Conservation (phyloP, 768 basidiomycete genomes). For the Lentinula detonsa region DNA sequence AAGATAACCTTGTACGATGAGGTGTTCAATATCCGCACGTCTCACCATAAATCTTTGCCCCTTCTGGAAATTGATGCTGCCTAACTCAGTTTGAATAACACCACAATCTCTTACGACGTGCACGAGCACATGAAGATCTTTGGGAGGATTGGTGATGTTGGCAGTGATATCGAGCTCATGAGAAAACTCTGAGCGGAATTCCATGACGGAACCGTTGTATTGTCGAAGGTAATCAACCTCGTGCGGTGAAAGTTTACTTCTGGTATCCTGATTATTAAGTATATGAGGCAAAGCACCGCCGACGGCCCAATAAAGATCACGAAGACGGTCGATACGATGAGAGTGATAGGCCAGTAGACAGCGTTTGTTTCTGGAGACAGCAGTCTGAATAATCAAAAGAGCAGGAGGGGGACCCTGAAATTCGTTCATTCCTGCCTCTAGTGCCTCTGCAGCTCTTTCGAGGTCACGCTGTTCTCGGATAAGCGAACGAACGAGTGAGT, state of each 20-base stretch:
- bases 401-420: conserved; percentile 48
- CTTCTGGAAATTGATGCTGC: conserved; percentile 84
- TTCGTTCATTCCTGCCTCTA: conserved; percentile 22
- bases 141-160: conserved; percentile 76
- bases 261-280: conserved; percentile 57
- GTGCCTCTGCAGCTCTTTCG: conserved; percentile 46
- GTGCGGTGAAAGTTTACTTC: conserved; percentile 70
- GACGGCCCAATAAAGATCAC: conserved; percentile 84
- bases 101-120: conserved; percentile 87
- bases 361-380: conserved; percentile 91
- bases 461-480: conserved; percentile 91
- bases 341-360: conserved; percentile 90
- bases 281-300: conserved; percentile 86
- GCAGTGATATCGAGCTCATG: conserved; percentile 86
- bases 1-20: conserved; percentile 90
- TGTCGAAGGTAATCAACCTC: conserved; percentile 81
- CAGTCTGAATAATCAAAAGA: conserved; percentile 82
- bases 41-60: conserved; percentile 89
- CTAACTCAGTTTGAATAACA: conserved; percentile 86
- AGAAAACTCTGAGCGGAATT: conserved; percentile 79
- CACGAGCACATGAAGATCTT: conserved; percentile 85
- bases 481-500: conserved; percentile 77
- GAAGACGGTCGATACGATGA: conserved; percentile 77
- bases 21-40: conserved; percentile 85
- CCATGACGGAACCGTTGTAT: conserved; percentile 77